A percentile compares a stretch with the other conserved stretches of the same genome.
Conservation (phyloP, 768 basidiomycete genomes). For the Pleurotus tuber-regium region DNA sequence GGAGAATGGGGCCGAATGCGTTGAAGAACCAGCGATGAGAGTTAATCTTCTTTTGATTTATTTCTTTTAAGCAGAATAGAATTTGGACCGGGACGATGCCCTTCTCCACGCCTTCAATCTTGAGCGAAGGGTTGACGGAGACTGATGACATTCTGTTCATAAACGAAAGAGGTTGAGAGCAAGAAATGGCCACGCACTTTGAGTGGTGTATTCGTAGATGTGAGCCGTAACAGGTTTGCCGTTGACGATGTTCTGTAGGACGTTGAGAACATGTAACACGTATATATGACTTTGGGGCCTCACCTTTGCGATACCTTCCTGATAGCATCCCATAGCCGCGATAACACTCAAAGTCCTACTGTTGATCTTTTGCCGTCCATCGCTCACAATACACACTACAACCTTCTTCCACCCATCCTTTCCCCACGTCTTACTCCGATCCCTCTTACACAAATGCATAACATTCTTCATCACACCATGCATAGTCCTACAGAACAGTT, state of each 20-base stretch:
- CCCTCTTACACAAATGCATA: conserved; percentile 81
- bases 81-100: conserved; percentile 88
- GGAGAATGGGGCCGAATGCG: conserved; percentile 76
- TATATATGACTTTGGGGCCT: conserved; percentile 15
- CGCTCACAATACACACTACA: conserved; percentile 88
- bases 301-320: conserved; percentile 89
- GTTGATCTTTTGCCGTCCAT: conserved; percentile 85
- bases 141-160: conserved; percentile 43
- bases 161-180: neutral
- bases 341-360: conserved; percentile 80
- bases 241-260: conserved; percentile 65
- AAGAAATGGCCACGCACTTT: conserved; percentile 49
- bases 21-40: conserved; percentile 96
- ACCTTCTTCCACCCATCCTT: conserved; percentile 99
- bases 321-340: conserved; percentile 92
- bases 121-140: conserved; percentile 76
- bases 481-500: conserved; percentile 90
- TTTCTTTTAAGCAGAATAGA: conserved; percentile 89
- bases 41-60: conserved; percentile 96
- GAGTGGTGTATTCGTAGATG: conserved; percentile 93
- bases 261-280: neutral
- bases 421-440: conserved; percentile 92
- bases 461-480: conserved; percentile 96
- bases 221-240: conserved; percentile 83
- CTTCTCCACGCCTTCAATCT: conserved; percentile 76